Percentiles rank a stretch among this genome's conserved stretches.
Evolutionary conservation across 2,329 filamentous ascomycete genomes (phyloP).

Genomic region (Grosmannia huntii): DNA sequence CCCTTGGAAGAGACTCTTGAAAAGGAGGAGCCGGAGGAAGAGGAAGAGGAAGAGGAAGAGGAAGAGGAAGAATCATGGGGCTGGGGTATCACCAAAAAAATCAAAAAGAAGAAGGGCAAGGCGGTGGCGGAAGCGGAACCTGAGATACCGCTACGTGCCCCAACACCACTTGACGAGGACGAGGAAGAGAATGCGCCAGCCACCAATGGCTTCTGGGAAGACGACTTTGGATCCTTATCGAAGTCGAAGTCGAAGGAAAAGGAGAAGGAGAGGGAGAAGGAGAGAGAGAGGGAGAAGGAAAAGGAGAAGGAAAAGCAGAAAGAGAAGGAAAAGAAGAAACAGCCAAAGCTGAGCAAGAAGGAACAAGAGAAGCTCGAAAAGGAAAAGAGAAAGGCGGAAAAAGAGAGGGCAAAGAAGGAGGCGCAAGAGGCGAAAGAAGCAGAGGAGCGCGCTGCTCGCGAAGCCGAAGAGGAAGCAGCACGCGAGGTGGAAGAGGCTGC

Average conservation of each 20-base stretch:
- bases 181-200: conserved; percentile 28
- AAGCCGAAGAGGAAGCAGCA: conserved; percentile 22
- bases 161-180: conserved; percentile 34
- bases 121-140: conserved; percentile 23
- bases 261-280: conserved; percentile 25
- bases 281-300: conserved; percentile 26
- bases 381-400: conserved; percentile 22
- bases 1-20: conserved; percentile 24
- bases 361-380: conserved; percentile 38
- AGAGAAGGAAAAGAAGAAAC: conserved; percentile 24
- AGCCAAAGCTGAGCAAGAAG: conserved; percentile 33
- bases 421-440: conserved; percentile 19
- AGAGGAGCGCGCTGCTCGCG: conserved; percentile 23
- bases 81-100: conserved; percentile 15
- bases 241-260: conserved; percentile 28
- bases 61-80: conserved; percentile 23
- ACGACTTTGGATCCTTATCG: conserved; percentile 16
- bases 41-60: conserved; percentile 13
- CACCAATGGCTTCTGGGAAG: conserved; percentile 22
- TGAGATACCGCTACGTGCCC: conserved; percentile 32
- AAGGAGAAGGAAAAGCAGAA: conserved; percentile 16
- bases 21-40: conserved; percentile 28
- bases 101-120: conserved; percentile 19
- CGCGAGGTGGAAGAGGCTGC: conserved; percentile 26
- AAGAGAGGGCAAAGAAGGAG: conserved; percentile 32